These are phyloP conservation scores for Podaxis sp. DNA, from an alignment of 768 basidiomycete species.

Conservation along the genomic window DNA sequence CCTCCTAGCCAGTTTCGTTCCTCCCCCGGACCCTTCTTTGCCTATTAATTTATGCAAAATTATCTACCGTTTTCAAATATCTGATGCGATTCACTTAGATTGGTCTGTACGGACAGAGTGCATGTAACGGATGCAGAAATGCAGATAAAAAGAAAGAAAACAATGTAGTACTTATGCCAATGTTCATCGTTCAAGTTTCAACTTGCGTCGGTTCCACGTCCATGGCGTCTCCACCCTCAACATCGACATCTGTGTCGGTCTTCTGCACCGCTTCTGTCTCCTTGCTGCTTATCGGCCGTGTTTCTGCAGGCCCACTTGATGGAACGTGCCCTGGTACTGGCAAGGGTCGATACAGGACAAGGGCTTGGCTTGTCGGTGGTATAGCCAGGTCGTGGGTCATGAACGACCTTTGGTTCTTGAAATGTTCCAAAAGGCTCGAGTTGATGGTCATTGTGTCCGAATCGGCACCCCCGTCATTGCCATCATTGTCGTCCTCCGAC, in stretches of 20 bases:
- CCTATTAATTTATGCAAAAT: conserved; percentile 18
- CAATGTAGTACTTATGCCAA: not conserved
- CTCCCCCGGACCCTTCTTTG: conserved; percentile 18
- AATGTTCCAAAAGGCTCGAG: conserved; percentile 42
- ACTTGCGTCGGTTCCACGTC: conserved; percentile 42
- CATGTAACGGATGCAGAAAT: not conserved
- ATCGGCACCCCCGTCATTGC: conserved; percentile 16
- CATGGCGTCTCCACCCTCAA: conserved; percentile 45
- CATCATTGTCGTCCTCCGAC: conserved; percentile 40
- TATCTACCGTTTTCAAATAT: conserved; percentile 22
- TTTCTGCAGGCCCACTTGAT: not conserved
- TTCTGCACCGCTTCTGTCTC: not conserved
- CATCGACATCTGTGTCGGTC: too few relatives aligned
- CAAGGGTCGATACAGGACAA: conserved; percentile 54
- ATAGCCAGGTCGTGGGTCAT: conserved; percentile 21
- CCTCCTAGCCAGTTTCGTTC: conserved; percentile 12
- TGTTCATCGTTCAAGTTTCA: conserved; percentile 4
- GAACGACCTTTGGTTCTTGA: conserved; percentile 32
- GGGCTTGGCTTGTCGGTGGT: conserved; percentile 39
- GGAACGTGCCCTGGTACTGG: conserved; percentile 15
- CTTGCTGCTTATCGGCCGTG: not conserved
- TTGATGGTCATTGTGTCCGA: conserved; percentile 34
- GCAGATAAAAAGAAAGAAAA: not conserved
- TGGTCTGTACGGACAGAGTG: not conserved
- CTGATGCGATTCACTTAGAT: conserved; percentile 16